A percentile compares a stretch with the other conserved stretches of the same genome.
phyloP scores from a whole-genome alignment of 305 asterid genomes.

The Striga hermonthica region DNA sequence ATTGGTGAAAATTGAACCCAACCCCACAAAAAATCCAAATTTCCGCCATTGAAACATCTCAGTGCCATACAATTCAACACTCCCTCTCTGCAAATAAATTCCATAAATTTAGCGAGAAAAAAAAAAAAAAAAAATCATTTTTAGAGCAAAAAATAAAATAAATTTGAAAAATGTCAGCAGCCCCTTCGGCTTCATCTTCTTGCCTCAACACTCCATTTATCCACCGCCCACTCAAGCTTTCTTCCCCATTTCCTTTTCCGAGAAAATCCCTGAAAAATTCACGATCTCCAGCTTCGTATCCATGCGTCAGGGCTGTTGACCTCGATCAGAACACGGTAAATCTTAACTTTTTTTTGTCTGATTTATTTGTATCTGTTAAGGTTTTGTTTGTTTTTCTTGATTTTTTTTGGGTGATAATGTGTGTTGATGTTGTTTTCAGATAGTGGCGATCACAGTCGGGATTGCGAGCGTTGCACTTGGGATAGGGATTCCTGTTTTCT shows the following conservation, averaged over 20 bases:
- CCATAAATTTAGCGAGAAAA: not conserved
- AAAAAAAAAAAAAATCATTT: too few species aligned
- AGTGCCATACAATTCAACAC: conserved; percentile 23
- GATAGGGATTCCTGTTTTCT: conserved; percentile 87
- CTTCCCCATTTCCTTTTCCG: conserved; percentile 36
- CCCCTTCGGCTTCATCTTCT: conserved; percentile 53
- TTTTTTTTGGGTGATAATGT: conserved; percentile 17
- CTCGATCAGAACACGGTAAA: conserved; percentile 84
- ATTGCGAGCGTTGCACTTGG: conserved; percentile 77
- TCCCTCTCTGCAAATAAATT: not conserved
- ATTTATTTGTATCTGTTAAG: not conserved
- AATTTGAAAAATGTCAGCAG: conserved; percentile 42
- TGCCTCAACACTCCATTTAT: conserved; percentile 59
- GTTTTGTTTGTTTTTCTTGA: not conserved
- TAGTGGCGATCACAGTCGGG: conserved; percentile 80
- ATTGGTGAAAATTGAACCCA: conserved; percentile 36
- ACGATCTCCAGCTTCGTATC: conserved; percentile 49
- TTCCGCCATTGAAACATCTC: conserved; percentile 33
- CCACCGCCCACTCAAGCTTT: conserved; percentile 49
- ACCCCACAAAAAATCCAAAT: conserved; percentile 51
- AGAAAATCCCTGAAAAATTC: conserved; percentile 38
- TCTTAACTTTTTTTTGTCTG: not conserved
- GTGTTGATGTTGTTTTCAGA: conserved; percentile 41
- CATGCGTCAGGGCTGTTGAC: conserved; percentile 71
- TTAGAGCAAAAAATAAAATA: not conserved